These are phyloP conservation scores for Aspergillus glaucus DNA, from an alignment of 2,329 filamentous ascomycete species.

Conservation along the genomic window DNA sequence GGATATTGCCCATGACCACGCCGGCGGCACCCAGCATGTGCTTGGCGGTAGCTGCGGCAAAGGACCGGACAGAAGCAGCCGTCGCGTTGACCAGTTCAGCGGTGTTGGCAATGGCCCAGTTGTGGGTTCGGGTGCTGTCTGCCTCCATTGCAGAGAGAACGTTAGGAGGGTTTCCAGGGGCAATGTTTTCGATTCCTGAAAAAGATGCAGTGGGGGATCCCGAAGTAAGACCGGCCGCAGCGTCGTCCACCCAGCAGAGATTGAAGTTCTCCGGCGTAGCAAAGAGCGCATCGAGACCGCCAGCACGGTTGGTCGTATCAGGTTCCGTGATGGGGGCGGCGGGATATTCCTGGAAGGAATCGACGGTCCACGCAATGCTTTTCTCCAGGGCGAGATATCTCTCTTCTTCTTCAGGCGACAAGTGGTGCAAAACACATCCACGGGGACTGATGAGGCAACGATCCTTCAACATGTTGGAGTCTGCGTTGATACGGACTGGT, in stretches of 20 bases:
- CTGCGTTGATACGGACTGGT: slow-evolving; percentile 33
- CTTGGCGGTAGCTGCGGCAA: slow-evolving; percentile 31
- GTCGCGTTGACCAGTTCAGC: slow-evolving; percentile 31
- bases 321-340: slow-evolving; percentile 30
- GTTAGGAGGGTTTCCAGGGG: slow-evolving; percentile 26
- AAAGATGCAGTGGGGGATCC: slow-evolving; percentile 17
- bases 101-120: slow-evolving; percentile 32
- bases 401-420: slow-evolving; percentile 41
- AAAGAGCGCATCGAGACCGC: slow-evolving; percentile 41
- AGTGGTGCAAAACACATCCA: slow-evolving; percentile 39
- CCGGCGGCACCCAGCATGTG: slow-evolving; percentile 31
- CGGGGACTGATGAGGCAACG: slow-evolving; percentile 41
- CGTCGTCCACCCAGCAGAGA: slow-evolving; percentile 39
- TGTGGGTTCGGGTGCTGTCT: slow-evolving; percentile 32
- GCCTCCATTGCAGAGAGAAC: slow-evolving; percentile 35
- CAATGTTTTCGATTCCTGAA: slow-evolving; percentile 17
- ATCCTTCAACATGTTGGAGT: slow-evolving; percentile 32
- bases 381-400: slow-evolving; percentile 41
- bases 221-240: slow-evolving; percentile 19
- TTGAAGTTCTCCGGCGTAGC: slow-evolving; percentile 41
- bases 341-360: slow-evolving; percentile 35
- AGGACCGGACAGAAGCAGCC: slow-evolving; percentile 28
- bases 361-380: slow-evolving; percentile 22
- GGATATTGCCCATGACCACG: slow-evolving; percentile 24
- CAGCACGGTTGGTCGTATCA: slow-evolving; percentile 39